Evolutionary conservation across 2,329 filamentous ascomycete species (phyloP), one percentile per base, ranked within the genome.

Genomic region (Rhinocladiella mackenziei): DNA sequence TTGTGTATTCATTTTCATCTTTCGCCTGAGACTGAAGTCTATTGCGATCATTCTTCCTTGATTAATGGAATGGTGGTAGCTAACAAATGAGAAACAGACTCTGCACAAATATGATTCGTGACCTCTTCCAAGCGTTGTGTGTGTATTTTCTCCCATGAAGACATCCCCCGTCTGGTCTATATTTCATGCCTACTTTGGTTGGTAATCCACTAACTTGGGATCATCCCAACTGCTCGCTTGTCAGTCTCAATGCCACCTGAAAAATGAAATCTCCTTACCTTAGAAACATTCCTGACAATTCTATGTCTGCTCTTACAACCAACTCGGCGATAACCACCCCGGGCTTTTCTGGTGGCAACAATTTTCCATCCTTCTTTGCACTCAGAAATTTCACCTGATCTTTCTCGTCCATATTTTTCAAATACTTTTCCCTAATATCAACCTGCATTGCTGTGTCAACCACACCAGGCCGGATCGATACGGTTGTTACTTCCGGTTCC

Each of bases 381-480:
- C 77, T 71, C 9, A 78, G 71, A 58, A 97, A 97, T 56, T 77
- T 81, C 13, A 70, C 65, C 17, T 71, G 71, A 55, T 82, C 76
- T 39, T 73, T 71, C 14, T 67, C 66, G 53, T 78, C 75, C 75
- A 86, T 79, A 11, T 66, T 67, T 19, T 68, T 72, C 5, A 75
- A 71, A 63, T 92, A 84, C 45, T 80, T 76, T 34, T 89, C 81
- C 38, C 92, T 74, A 45, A 98, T 77, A 45, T 84, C 77, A n/a
- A 75, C 75, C 63, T 95, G 89, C 89, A 96, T 96, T 39, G 83
- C 83, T 0, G 89, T 96, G 60, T 95, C 85, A 5, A 94, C 84
- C 33, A 86, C 80, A 2, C 89, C 89, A 0, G 89, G 89, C 3
- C 82, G 74, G 23, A 96, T 70, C 0, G 86, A 74, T 0, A 95